Conservation (phyloP, 2,329 filamentous ascomycete genomes). For the Fusarium foetens region DNA sequence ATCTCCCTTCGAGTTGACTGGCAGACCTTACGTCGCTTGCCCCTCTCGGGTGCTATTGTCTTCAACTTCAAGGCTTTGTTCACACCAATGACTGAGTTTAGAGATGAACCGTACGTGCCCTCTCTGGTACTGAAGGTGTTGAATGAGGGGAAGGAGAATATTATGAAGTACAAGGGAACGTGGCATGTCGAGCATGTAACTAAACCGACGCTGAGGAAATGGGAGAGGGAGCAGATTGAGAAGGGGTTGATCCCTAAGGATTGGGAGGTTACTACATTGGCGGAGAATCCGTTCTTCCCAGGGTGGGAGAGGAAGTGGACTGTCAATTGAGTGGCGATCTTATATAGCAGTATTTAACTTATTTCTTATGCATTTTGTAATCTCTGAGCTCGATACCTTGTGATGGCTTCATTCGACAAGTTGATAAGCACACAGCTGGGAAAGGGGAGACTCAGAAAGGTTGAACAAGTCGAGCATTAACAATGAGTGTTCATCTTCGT, state of each 20-base stretch:
- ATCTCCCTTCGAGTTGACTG: constrained; percentile 83
- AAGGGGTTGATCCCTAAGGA: constrained; percentile 66
- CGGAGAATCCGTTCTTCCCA: constrained; percentile 79
- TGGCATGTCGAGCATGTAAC: constrained; percentile 82
- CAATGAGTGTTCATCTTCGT: fast-evolving
- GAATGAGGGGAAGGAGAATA: constrained; percentile 65
- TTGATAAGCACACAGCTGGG: neutral
- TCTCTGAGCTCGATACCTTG: fast-evolving
- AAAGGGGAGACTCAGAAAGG: neutral
- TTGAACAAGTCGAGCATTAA: fast-evolving
- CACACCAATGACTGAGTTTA: constrained; percentile 75
- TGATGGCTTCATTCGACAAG: neutral
- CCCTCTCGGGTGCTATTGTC: constrained; percentile 77
- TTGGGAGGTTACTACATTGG: constrained; percentile 76
- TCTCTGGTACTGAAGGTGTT: constrained; percentile 74
- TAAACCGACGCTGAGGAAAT: constrained; percentile 71
- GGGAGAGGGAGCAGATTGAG: constrained; percentile 72
- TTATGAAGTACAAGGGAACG: constrained; percentile 85
- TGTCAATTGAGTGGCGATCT: neutral
- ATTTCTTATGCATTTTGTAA: neutral
- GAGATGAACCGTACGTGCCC: constrained; percentile 78
- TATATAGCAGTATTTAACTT: too few species aligned
- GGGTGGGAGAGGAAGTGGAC: constrained; percentile 66
- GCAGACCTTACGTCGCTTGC: constrained; percentile 84
- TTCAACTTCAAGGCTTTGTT: constrained; percentile 94